Evolutionary conservation across 805 yeast genomes (phyloP), one percentile per base, ranked within the genome.

Genomic region (Saccharomycopsis selenospora): DNA sequence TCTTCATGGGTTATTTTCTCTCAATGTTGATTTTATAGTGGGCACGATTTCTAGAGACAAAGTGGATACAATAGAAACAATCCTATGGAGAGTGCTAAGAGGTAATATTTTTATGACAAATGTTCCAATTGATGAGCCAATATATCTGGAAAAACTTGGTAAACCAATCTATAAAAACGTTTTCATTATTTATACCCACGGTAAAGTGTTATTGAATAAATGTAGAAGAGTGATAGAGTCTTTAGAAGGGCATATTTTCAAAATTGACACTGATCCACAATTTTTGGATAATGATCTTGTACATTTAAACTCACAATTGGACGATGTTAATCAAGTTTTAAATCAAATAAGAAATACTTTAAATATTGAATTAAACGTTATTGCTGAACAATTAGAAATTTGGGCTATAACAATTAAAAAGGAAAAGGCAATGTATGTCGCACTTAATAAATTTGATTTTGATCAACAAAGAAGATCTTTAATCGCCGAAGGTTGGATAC

Each of bases 401-500:
- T 93, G 96, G 96, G 75, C 77, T 66, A 72, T 76, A 4, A 69
- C 73, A 20, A 67, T 82, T 26, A 79, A 79, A 49, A 79, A 88
- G 63, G 99, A 93, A 65, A 86, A 86, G 62, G 82, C 88, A 11
- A 81, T 90, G 13, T 89, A 83, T 65, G 73, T 82, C 28, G 76
- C 88, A 0, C 71, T 93, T 70, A 88, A 88, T 66, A 71, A 76
- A 59, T 80, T 88, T 64, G 87, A 85, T 60, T 84, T 82, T 64
- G 95, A 85, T 60, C 86, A 78, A 55, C 70, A 82, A n/a, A 80
- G 96, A 67, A 79, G 85, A 63, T 85, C 95, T 30, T 71, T 93
- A 52, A 77, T 91, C 43, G 95, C 95, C 18, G 98, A 95, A 70
- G 99, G 98, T 27, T 93, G 99, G 99, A 71, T 87, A 18, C 98